Evolutionary conservation across 1,284 basidiomycete genomes (phyloP), one percentile per base, ranked within the genome.

Genomic region (Neotropicomus parvogracilis): DNA sequence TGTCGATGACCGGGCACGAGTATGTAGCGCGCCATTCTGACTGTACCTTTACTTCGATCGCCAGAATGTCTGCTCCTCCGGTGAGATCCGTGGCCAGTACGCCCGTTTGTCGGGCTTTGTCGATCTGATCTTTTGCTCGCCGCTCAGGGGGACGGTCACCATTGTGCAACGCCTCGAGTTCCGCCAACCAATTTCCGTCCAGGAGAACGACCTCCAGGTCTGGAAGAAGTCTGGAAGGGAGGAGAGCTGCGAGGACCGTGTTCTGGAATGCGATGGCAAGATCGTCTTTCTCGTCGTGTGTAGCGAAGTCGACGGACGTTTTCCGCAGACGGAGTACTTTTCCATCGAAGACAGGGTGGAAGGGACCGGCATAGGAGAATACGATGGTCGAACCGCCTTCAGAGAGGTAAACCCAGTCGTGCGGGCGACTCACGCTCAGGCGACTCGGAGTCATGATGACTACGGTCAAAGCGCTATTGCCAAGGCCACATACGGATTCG

Each of bases 311-410:
- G 49, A 48, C 45, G 14, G 37, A 46, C 8, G 63, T 52, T 63
- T 95, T 95, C 49, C 85, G 77, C 38, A 95, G 70, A 9, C 92
- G 79, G 27, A 97, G 73, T 1, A 87, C 85, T 34, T 73, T 87
- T 7, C 80, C 79, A 40, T 74, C 67, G 60, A 88, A 86, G 2
- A 63, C 53, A 3, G 73, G 64, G 48, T 74, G 66, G 13, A 62
- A 28, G 27, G 77, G 69, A 0, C 91, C 89, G 11, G 62, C 59
- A 63, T 93, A 95, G 8, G 85, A 82, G 67, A 92, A 91, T 19
- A 95, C 89, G 54, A 91, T 81, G 9, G 89, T 88, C 9, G 90
- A 86, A n/a, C 88, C 90, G 13, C 93, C 93, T 69, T 95, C 93
- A 1, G 89, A 83, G 26, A 92, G 71, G 63, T 95, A 97, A 51